Evolutionary conservation across 1,284 basidiomycete species (phyloP).

Genomic region (Pseudozyma pruni): DNA sequence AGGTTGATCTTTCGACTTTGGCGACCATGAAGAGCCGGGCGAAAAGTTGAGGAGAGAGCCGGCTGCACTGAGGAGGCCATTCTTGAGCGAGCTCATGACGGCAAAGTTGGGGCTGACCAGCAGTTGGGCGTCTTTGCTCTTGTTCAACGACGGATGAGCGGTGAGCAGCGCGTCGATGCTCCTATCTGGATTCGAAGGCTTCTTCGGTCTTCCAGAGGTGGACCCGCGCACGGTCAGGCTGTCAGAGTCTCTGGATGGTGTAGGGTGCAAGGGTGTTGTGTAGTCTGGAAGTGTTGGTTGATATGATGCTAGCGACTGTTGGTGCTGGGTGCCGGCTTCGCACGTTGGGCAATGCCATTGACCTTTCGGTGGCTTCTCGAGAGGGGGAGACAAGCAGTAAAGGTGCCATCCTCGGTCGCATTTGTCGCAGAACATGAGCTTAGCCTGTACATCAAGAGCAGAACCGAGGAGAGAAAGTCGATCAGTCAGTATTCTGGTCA

Average conservation of each 20-base stretch:
- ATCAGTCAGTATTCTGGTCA: slow-evolving; percentile 6
- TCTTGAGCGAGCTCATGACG: slow-evolving; percentile 38
- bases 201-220: slow-evolving; percentile 32
- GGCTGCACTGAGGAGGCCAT: slow-evolving; percentile 31
- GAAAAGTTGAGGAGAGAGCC: slow-evolving; percentile 29
- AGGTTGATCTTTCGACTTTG: slow-evolving; percentile 1
- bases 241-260: background rate
- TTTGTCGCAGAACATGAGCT: slow-evolving; percentile 89
- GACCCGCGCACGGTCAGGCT: slow-evolving; percentile 8
- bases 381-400: slow-evolving; percentile 80
- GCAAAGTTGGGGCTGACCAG: slow-evolving; percentile 21
- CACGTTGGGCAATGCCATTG: slow-evolving; percentile 63
- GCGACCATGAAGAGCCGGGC: slow-evolving; percentile 27
- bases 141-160: slow-evolving; percentile 8
- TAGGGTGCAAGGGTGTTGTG: slow-evolving; percentile 4
- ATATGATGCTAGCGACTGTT: slow-evolving; percentile 3
- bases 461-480: background rate
- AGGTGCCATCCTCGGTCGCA: slow-evolving; percentile 98
- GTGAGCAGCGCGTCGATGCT: slow-evolving; percentile 39
- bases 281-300: background rate
- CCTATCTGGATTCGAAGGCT: slow-evolving; percentile 35
- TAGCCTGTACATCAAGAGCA: slow-evolving; percentile 72
- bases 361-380: slow-evolving; percentile 55
- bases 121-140: slow-evolving; percentile 9
- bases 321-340: slow-evolving; percentile 27